Percentiles rank a stretch among this genome's conserved stretches.
Evolutionary conservation across 2,329 filamentous ascomycete genomes (phyloP).

Genomic region (Colletotrichum noveboracense): DNA sequence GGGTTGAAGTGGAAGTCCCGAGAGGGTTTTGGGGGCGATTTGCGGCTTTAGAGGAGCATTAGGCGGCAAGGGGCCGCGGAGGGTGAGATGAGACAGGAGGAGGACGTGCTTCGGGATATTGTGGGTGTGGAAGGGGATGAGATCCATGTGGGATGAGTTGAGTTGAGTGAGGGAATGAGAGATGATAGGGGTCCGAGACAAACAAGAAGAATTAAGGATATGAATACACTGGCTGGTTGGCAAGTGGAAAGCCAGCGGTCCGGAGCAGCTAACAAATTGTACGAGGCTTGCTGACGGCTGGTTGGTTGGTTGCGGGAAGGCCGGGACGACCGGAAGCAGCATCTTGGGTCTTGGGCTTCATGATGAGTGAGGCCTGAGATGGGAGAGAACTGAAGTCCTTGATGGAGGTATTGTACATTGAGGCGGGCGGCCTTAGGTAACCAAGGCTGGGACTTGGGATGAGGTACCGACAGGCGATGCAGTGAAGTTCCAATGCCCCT

Average conservation of each 20-base stretch:
- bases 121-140: not conserved
- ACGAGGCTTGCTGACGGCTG: not conserved
- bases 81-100: conserved; percentile 7
- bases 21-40: not conserved
- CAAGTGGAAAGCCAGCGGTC: not conserved
- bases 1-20: not conserved
- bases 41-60: not conserved
- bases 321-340: conserved; percentile 11
- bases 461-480: not conserved
- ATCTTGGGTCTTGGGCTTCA: not conserved
- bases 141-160: not conserved
- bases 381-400: not conserved
- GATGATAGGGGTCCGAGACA: not conserved
- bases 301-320: not conserved
- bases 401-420: not conserved
- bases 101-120: not conserved
- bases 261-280: not conserved
- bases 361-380: not conserved
- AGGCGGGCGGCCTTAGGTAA: not conserved
- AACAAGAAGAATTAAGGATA: not conserved
- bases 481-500: not conserved
- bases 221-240: not conserved
- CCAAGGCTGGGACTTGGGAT: not conserved
- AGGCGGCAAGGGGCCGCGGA: not conserved
- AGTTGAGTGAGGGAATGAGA: not conserved